phyloP scores from a whole-genome alignment of 2,329 filamentous ascomycete species.

The Ophiostoma australiae region DNA sequence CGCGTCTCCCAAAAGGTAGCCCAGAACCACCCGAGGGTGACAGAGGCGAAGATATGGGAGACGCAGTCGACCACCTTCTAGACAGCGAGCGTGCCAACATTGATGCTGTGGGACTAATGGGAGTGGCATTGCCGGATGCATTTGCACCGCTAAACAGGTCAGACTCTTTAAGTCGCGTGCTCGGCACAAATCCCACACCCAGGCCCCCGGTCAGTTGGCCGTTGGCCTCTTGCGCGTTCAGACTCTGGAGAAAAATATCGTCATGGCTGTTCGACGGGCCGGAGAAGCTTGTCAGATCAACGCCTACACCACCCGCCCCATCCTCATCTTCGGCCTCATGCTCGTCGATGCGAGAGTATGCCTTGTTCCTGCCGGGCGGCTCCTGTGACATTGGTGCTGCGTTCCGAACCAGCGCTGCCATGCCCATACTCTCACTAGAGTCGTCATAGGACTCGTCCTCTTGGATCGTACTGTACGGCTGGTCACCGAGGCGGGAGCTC shows the following conservation, averaged over 20 bases:
- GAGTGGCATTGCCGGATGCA: background rate
- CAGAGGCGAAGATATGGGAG: conserved; percentile 7
- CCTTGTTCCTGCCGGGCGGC: conserved; percentile 20
- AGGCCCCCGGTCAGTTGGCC: conserved; percentile 56
- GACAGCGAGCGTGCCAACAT: conserved; percentile 26
- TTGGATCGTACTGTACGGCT: conserved; percentile 33
- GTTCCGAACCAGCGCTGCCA: conserved; percentile 39
- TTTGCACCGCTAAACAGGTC: conserved; percentile 40
- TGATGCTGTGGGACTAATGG: conserved; percentile 13
- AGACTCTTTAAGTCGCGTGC: conserved; percentile 44
- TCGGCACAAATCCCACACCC: conserved; percentile 49
- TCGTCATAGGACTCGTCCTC: conserved; percentile 34
- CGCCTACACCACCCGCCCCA: conserved; percentile 30
- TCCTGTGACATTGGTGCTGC: conserved; percentile 39
- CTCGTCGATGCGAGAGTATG: conserved; percentile 34
- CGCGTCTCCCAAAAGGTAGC: background rate
- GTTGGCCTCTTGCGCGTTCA: conserved; percentile 50
- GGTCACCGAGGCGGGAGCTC: conserved; percentile 23
- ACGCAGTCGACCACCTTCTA: conserved; percentile 13
- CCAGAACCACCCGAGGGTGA: background rate
- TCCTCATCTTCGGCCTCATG: conserved; percentile 30
- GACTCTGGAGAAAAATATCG: conserved; percentile 40
- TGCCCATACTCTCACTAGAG: conserved; percentile 31
- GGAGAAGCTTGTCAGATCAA: conserved; percentile 45
- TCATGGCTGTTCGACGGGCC: conserved; percentile 45